Base-by-base conservation (phyloP, 176 grass and related monocot species). In the Triticum turgidum region DNA sequence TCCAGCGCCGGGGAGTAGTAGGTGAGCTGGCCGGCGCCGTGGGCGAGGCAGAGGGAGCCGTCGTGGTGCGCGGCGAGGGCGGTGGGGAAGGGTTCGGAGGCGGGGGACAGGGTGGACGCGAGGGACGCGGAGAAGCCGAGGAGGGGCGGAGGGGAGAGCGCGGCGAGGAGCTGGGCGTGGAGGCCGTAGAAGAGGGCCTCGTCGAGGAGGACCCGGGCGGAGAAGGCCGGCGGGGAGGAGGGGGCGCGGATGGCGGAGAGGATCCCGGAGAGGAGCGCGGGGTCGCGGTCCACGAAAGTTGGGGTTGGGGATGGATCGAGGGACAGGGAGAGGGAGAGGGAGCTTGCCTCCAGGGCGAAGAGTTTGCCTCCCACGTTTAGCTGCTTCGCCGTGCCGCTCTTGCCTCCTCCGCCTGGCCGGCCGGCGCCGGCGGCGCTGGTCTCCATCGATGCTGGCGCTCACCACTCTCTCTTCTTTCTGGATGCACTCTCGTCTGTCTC, bases 291-390 rank as follows among this genome's bases (percentile, higher is more conserved):
- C 22, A 96, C 81, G 80, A 98, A 95, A 74, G 30, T 61, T 47
- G 87, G 70, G 33, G 72, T 56, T 44, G 56, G 70, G 37, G 72
- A 52, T n/a, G 82, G 38, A 83, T 78, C 81, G 58, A 91, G 84
- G 9, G 81, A 93, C n/a, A 83, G 77, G 30, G 72, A 34, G 22
- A 79, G 84, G 24, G 84, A 68, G n/a, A 87, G 70, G 76, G 87
- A 88, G 86, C 75, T 89, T 81, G 75, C 85, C 82, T 89, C 90
- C 78, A 91, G 39, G 66, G 83, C 33, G 82, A 94, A 92, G 71
- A 90, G 85, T 88, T 89, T 91, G 39, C 93, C 93, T 7, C 93
- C 95, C 14, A 95, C 95, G 87, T 98, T 95, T 47, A 98, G 84
- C 83, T 84, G 61, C 81, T 80, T 91, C 69, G 44, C n/a, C 69